A percentile compares a stretch with the other conserved stretches of the same genome.
Conservation (phyloP, 2,329 filamentous ascomycete genomes). For the Herpotrichia juniperi region DNA sequence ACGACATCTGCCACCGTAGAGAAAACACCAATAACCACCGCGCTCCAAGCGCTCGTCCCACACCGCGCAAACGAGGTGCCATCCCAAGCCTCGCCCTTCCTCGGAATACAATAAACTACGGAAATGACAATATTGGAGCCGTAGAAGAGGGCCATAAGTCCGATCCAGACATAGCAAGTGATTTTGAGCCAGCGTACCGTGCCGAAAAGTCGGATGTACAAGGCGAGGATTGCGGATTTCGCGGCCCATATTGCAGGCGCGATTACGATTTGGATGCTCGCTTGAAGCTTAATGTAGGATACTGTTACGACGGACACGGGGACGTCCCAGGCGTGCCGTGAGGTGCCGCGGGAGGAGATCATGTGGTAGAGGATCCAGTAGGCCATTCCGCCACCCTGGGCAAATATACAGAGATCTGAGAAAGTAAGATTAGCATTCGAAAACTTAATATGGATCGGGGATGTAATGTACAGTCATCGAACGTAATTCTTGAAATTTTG, state of each 20-base stretch:
- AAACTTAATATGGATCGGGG: too few species aligned
- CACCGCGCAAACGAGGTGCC: conserved; percentile 5
- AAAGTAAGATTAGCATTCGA: not conserved
- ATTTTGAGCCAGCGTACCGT: conserved; percentile 7
- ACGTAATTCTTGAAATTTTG: not conserved
- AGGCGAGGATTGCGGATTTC: conserved; percentile 11
- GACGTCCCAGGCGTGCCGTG: conserved; percentile 11
- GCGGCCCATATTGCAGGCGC: conserved; percentile 9
- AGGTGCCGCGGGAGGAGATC: not conserved
- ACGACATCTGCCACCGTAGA: conserved; percentile 4
- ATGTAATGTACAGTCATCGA: conserved; percentile 15
- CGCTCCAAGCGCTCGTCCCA: not conserved
- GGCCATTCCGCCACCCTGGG: conserved; percentile 1
- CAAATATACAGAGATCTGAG: conserved; percentile 10
- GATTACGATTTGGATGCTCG: conserved; percentile 1
- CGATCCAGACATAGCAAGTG: conserved; percentile 6
- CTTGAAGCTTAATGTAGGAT: not conserved
- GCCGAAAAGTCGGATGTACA: conserved; percentile 14
- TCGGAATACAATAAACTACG: conserved; percentile 4
- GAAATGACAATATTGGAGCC: conserved; percentile 3
- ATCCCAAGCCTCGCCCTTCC: conserved; percentile 6
- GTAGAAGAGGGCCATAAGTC: conserved; percentile 5
- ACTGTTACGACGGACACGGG: not conserved
- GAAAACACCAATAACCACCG: conserved; percentile 2
- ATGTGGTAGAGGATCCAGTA: conserved; percentile 3